phyloP scores from a whole-genome alignment of 2,329 filamentous ascomycete genomes.

The Pezicula neosporulosa region DNA sequence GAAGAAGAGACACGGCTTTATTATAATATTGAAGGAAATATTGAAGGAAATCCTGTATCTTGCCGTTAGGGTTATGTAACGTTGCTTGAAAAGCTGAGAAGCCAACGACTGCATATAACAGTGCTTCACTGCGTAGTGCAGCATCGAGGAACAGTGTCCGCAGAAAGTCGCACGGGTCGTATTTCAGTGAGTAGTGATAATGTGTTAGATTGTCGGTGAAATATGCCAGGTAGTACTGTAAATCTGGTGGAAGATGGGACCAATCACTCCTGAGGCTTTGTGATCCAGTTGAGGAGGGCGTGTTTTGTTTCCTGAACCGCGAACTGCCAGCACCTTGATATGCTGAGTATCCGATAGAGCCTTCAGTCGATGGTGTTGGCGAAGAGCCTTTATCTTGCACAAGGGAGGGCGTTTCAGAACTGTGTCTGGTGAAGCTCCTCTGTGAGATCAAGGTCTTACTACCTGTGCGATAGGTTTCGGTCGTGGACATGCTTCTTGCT shows the following conservation, averaged over 20 bases:
- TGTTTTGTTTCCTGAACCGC: slow-evolving; percentile 13
- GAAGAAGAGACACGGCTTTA: slow-evolving; percentile 74
- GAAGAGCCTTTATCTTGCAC: slow-evolving; percentile 50
- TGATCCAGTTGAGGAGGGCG: slow-evolving; percentile 22
- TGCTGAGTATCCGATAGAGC: slow-evolving; percentile 23
- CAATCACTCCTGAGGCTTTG: slow-evolving; percentile 38
- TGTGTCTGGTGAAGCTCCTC: slow-evolving; percentile 36
- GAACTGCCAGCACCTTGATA: slow-evolving; percentile 11
- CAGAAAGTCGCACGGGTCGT: slow-evolving; percentile 71
- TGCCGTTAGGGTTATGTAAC: slow-evolving; percentile 65
- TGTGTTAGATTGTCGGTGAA: slow-evolving; percentile 74
- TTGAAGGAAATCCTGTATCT: slow-evolving; percentile 76
- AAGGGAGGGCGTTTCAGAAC: slow-evolving; percentile 51
- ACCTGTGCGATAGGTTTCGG: slow-evolving; percentile 32
- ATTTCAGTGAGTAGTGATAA: slow-evolving; percentile 78
- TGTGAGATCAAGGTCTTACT: slow-evolving; percentile 34
- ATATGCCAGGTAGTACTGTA: slow-evolving; percentile 77
- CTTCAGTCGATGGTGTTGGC: slow-evolving; percentile 46
- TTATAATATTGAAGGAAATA: slow-evolving; percentile 94
- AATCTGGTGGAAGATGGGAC: slow-evolving; percentile 60
- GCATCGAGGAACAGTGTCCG: slow-evolving; percentile 65
- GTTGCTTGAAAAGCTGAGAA: slow-evolving; percentile 88
- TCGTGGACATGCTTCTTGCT: slow-evolving; percentile 19
- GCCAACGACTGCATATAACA: slow-evolving; percentile 82
- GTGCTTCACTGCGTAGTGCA: slow-evolving; percentile 73